Evolutionary conservation across 2,329 filamentous ascomycete species (phyloP).

Genomic region (Rachicladosporium sp.): DNA sequence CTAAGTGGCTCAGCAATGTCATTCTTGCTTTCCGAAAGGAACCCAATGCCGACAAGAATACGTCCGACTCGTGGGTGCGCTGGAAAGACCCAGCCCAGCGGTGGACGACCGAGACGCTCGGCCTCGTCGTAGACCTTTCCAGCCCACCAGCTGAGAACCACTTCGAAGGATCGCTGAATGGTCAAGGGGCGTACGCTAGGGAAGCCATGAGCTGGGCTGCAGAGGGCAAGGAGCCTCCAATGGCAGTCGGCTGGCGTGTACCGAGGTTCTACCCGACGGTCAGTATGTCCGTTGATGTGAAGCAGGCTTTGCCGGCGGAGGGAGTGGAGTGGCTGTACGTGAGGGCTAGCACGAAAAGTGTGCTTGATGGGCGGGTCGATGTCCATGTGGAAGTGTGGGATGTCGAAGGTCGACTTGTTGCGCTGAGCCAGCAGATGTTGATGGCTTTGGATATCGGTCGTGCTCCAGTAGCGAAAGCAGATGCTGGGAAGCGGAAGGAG

Average conservation of each 20-base stretch:
- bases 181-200: conserved; percentile 1
- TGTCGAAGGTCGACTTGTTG: conserved; percentile 7
- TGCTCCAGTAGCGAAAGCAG: no score
- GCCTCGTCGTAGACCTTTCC: conserved; percentile 9
- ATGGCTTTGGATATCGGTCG: conserved; percentile 1
- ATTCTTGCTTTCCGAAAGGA: conserved; percentile 9
- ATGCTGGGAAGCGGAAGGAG: no score
- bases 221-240: neutral
- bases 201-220: neutral
- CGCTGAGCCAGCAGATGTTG: conserved; percentile 9
- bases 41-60: conserved; percentile 2
- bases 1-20: conserved; percentile 9
- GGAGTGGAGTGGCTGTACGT: conserved; percentile 12
- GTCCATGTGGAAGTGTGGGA: conserved; percentile 13
- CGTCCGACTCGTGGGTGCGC: conserved; percentile 8
- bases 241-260: conserved; percentile 5
- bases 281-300: conserved; percentile 11
- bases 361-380: conserved; percentile 12
- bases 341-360: conserved; percentile 9
- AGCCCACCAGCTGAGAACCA: conserved; percentile 9
- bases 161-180: conserved; percentile 6
- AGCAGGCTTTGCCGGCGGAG: conserved; percentile 8
- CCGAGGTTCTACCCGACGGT: conserved; percentile 12
- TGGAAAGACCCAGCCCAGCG: conserved; percentile 7
- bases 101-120: conserved; percentile 9